These are phyloP conservation scores for Ramalina intermedia DNA, from an alignment of 495 filamentous ascomycete species.

Conservation along the genomic window DNA sequence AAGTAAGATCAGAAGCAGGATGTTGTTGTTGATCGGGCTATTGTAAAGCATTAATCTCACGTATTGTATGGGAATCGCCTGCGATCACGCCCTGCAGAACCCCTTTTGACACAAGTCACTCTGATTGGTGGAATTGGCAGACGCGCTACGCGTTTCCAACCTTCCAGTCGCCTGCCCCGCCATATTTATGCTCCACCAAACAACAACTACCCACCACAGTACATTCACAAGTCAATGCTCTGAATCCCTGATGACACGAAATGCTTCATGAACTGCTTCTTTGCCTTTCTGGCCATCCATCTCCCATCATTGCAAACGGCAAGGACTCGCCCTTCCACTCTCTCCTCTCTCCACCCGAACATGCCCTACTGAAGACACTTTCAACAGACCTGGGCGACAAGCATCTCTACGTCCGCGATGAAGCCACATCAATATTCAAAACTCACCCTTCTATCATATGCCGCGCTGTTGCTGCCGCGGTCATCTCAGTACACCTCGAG, in stretches of 20 bases:
- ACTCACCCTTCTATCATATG: conserved; percentile 66
- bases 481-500: conserved; percentile 57
- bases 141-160: not conserved
- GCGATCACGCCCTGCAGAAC: no score
- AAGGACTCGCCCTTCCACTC: conserved; percentile 26
- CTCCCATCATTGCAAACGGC: conserved; percentile 53
- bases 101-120: no score
- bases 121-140: not conserved
- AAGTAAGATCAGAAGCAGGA: no score
- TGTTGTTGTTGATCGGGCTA: no score
- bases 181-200: no score
- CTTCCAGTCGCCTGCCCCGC: no score
- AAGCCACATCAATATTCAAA: conserved; percentile 48
- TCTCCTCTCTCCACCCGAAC: conserved; percentile 61
- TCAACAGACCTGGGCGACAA: conserved; percentile 54
- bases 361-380: conserved; percentile 62
- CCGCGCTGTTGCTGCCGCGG: conserved; percentile 71
- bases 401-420: conserved; percentile 51
- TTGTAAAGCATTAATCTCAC: not conserved
- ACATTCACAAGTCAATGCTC: not conserved
- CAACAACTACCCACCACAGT: no score
- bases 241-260: conserved; percentile 16
- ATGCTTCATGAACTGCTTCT: conserved; percentile 98
- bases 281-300: conserved; percentile 84
- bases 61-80: no score